Evolutionary conservation across 23 red algal species (phyloP).

Genomic region (Gracilaria gracilis): DNA sequence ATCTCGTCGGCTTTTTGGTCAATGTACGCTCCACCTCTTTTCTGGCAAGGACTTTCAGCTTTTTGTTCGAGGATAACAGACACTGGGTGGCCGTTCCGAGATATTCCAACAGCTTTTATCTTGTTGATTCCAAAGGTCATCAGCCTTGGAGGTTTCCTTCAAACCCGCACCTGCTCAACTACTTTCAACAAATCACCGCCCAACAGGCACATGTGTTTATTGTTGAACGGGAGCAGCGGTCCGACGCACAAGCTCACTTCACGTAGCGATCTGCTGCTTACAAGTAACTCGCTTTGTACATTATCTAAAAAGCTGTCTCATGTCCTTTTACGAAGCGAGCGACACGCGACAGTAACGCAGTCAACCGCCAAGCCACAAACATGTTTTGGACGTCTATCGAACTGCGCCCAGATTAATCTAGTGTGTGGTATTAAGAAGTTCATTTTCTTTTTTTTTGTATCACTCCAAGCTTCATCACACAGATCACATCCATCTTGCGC

Average conservation of each 20-base stretch:
- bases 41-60: background rate
- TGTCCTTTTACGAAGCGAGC: background rate
- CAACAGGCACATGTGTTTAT: constrained; percentile 24
- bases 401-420: no score
- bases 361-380: no score
- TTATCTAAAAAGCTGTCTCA: background rate
- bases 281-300: background rate
- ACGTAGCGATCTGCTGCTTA: background rate
- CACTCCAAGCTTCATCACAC: no score
- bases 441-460: no score
- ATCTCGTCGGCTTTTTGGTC: constrained; percentile 43
- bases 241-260: background rate
- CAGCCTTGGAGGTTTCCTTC: constrained; percentile 10
- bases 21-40: constrained; percentile 11
- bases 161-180: background rate
- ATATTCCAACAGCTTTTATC: constrained; percentile 8
- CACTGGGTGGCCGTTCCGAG: constrained; percentile 41
- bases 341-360: no score
- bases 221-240: background rate
- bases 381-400: no score
- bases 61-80: constrained; percentile 20
- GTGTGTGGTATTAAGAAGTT: no score
- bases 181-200: background rate
- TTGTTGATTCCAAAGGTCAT: constrained; percentile 23
- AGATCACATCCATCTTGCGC: no score